phyloP scores from a whole-genome alignment of 768 basidiomycete species.

The Termitomyces sp. region DNA sequence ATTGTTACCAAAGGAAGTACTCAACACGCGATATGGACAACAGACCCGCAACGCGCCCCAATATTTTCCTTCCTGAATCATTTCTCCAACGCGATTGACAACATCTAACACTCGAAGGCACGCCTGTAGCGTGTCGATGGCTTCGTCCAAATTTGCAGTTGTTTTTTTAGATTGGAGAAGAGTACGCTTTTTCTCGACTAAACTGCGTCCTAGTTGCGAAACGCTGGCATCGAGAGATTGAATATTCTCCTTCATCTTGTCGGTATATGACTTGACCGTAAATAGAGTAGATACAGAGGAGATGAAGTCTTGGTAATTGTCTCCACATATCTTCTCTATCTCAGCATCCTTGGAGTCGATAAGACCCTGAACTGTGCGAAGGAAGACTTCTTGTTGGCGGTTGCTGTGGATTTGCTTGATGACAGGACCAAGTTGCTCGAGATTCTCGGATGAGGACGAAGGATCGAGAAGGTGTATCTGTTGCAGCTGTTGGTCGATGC shows the following conservation, averaged over 20 bases:
- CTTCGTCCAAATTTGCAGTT: constrained; percentile 91
- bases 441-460: constrained; percentile 87
- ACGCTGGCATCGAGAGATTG: constrained; percentile 86
- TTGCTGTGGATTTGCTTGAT: constrained; percentile 91
- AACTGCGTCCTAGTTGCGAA: constrained; percentile 78
- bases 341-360: constrained; percentile 93
- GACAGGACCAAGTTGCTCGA: constrained; percentile 92
- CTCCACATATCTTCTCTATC: constrained; percentile 93
- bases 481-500: constrained; percentile 86
- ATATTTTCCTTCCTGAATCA: constrained; percentile 91
- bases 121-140: constrained; percentile 92
- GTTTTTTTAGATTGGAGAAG: constrained; percentile 90
- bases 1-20: constrained; percentile 28
- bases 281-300: constrained; percentile 95
- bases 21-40: constrained; percentile 31
- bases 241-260: constrained; percentile 89
- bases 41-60: constrained; percentile 95
- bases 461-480: constrained; percentile 88
- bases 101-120: constrained; percentile 91
- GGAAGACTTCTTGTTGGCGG: constrained; percentile 84
- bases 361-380: constrained; percentile 81
- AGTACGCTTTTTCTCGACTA: constrained; percentile 92
- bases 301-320: constrained; percentile 98
- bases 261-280: constrained; percentile 94
- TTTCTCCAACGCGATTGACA: constrained; percentile 86